Evolutionary conservation across 1,139 yeast species (phyloP).

Genomic region (Magnusiomyces fungicola): DNA sequence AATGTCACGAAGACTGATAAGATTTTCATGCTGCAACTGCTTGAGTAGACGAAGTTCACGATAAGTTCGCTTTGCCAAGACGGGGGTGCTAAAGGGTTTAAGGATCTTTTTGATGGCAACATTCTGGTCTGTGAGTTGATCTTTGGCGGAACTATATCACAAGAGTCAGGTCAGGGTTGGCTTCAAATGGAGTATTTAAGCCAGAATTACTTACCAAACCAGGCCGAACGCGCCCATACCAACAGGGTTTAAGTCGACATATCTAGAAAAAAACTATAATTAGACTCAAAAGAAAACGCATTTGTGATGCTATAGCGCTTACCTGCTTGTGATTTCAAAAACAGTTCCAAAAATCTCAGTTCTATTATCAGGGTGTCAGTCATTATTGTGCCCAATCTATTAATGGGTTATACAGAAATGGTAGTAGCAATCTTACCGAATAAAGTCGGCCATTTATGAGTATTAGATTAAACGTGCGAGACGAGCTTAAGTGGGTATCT

Average conservation of each 20-base stretch:
- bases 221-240: conserved; percentile 99
- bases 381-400: not conserved
- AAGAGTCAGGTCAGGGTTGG: not conserved
- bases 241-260: conserved; percentile 89
- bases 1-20: conserved; percentile 88
- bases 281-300: not conserved
- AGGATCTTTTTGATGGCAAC: conserved; percentile 96
- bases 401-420: not conserved
- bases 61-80: conserved; percentile 91
- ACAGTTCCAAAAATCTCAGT: conserved; percentile 42
- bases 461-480: too few relatives aligned
- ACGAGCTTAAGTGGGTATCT: too few relatives aligned
- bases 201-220: conserved; percentile 47
- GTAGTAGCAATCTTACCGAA: conserved; percentile 18
- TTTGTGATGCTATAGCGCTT: too few relatives aligned
- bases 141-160: conserved; percentile 61
- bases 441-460: conserved; percentile 26
- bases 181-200: not conserved
- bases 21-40: conserved; percentile 89
- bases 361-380: conserved; percentile 23
- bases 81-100: conserved; percentile 95
- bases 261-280: conserved; percentile 38
- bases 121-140: conserved; percentile 80
- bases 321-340: conserved; percentile 70
- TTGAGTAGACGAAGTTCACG: conserved; percentile 89